Evolutionary conservation across 148 eudicot species (phyloP), one percentile per base, ranked within the genome.

Genomic region (Rheum nobile): DNA sequence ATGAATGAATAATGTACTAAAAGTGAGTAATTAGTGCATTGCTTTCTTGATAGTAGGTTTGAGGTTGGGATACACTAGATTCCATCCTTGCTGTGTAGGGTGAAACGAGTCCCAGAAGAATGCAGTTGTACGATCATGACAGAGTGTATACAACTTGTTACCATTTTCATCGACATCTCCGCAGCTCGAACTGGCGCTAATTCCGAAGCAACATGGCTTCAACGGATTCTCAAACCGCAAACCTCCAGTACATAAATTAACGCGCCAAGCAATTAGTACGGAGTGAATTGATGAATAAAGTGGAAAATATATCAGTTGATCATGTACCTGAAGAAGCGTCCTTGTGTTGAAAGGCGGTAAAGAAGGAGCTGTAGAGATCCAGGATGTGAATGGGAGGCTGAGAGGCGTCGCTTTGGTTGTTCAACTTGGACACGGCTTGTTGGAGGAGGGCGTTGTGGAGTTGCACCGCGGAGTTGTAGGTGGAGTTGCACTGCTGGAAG

Each of bases 61-160:
- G 54, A 92, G 72, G 35, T 80, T 44, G 1, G 47, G 74, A 71
- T 68, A 83, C 4, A 93, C 84, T 0, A 87, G 85, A 16, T 32
- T 75, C 98, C 98, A 93, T n/a, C 98, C 98, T 0, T 90, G 88
- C 68, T 93, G 87, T 10, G 98, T 85, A 0, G 94, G 98, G 76
- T 93, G 98, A 10, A 74, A 83, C 11, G 65, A 29, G 80, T 93
- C 98, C 98, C 98, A 93, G 63, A 93, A 91, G 82, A 93, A 93
- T n/a, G 81, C 76, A 12, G 80, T 52, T 16, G 79, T 71, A 0
- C 88, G 90, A 31, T 88, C 71, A 17, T 77, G 69, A 65, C 98
- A 93, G 4, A 93, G 79, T 0, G 82, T 86, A 63, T 93, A 93
- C 89, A 87, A 70, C 78, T 85, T 83, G 13, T 37, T 78, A 3